Base-by-base conservation (phyloP, 2,329 filamentous ascomycete genomes). In the Penicillium brevicompactum region DNA sequence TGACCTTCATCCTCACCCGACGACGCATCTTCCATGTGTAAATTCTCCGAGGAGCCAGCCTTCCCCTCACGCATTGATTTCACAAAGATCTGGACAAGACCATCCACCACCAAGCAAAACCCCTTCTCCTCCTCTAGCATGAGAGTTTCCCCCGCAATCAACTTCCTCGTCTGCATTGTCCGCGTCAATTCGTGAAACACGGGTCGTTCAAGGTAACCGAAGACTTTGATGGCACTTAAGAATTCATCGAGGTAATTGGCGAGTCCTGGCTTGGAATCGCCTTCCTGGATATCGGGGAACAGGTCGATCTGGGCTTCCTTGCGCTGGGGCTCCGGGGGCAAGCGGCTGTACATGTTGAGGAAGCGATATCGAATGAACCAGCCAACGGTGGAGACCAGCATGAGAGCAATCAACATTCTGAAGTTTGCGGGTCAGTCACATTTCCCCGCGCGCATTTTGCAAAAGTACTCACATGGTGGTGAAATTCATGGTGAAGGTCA, bases 191-290 rank as follows among this genome's bases (percentile, higher is more conserved):
- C 94, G 69, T 99, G 95, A 69, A 99, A 99, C 41, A 99, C 94
- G 0, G 94, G 92, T 24, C 94, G 86, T 72, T 99, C 94, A 42
- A 99, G 80, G 70, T 97, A 99, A 8, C 94, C 94, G 76, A 99
- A 99, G 55, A 99, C 94, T 75, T 97, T 99, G 78, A 99, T 99
- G 30, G 95, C 94, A 70, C 92, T 97, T 21, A 99, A 80, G 66
- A 99, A 99, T 73, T 99, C 95, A 74, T 99, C 94, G 24, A 99
- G 82, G 66, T 99, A 99, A 71, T 92, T 99, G n/a, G 91, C 87
- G 43, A 99, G 80, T 0, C 93, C 94, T 0, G 92, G 87, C 74
- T 99, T 99, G 30, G 87, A 87, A 59, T 92, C 92, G 47, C 89
- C 89, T 63, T 96, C 93, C 67, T 96, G 91, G 3, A 89, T 88